Evolutionary conservation across 169 alveolate species (phyloP), one percentile per base, ranked within the genome.

Genomic region (Neospora caninum): DNA sequence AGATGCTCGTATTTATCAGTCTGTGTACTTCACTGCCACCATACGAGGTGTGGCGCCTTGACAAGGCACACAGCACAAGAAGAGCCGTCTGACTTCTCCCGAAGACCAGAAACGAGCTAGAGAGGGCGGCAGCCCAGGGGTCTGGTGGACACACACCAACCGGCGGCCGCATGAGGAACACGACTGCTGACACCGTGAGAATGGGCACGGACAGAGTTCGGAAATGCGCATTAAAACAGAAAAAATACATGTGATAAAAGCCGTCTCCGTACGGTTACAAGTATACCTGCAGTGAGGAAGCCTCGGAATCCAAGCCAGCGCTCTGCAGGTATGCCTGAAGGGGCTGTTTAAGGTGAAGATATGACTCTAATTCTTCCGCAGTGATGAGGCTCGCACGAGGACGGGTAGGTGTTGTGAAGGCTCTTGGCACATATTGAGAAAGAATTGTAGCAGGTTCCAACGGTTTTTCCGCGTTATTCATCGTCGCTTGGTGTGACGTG

Each of bases 331-430:
- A 10, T 43, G 67, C 89, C 43, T 1, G 89, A 67, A 82, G 89
- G 39, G 89, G 67, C 89, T 42, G 67, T 36, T 82, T 38, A 27
- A 82, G 89, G 31, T 31, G 38, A 7, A 42, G 67, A 27, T 42
- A 82, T 36, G 34, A 36, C 31, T 18, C 20, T 22, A 82, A 34
- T 41, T 82, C 89, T 43, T 82, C 89, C 16, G 89, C 16, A 42
- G 67, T 82, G 64, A 82, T 31, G 13, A 82, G 89, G 25, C 69
- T 41, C 18, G 53, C 31, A 82, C 67, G 39, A 27, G 89, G 89
- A 34, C 69, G 64, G 4, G 89, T 82, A 18, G 89, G 89, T 13
- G 89, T 42, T 43, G 89, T 82, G 36, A 82, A 82, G 18, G 89
- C 89, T 41, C 89, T 41, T 31, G 67, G 67, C 73, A 64, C 73